Evolutionary conservation across 345 rosid species (phyloP), one percentile per base, ranked within the genome.

Genomic region (Populus simonii): DNA sequence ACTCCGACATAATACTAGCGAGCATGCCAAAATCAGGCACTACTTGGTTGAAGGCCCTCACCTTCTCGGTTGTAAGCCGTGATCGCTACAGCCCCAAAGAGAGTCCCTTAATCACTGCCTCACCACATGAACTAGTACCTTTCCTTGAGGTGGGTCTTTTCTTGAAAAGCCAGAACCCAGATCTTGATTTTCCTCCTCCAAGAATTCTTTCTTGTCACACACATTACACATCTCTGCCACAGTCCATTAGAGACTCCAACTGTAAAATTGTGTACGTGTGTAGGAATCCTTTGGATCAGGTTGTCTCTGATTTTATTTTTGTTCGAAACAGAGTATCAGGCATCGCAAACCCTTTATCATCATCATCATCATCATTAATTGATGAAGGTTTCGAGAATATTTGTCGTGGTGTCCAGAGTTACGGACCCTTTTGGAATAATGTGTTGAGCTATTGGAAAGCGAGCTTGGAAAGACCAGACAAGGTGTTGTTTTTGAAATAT

Each of bases 21-120:
- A 74, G 85, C 17, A 66, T 78, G 15, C 88, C 90, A 0, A 87
- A 87, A 59, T 83, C 88, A 1, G 90, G 90, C 49, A 85, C 88
- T 7, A 83, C 90, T 0, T 87, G 90, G 90, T 66, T 85, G 2
- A 87, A 87, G 47, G 90, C 85, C 17, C 72, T 87, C 0, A n/a
- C 61, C 0, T 83, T 85, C 23, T 70, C 87, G 29, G 79, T 80
- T 20, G 55, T 73, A 0, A 80, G 82, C 71, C 85, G 88, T 17
- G 10, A 79, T 13, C 47, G 69, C n/a, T 23, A 43, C 75, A 2
- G 45, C 38, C 7, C 12, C 51, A 72, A 41, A 0, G 1, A 33
- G 0, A 78, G 66, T 25, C 88, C 88, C 18, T 67, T 87, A 35
- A 83, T 81, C 45, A 41, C 71, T 11, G 78, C 87, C 17, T 78